These are phyloP conservation scores for Cercospora brassicicola DNA, from an alignment of 2,329 filamentous ascomycete genomes.

Conservation along the genomic window DNA sequence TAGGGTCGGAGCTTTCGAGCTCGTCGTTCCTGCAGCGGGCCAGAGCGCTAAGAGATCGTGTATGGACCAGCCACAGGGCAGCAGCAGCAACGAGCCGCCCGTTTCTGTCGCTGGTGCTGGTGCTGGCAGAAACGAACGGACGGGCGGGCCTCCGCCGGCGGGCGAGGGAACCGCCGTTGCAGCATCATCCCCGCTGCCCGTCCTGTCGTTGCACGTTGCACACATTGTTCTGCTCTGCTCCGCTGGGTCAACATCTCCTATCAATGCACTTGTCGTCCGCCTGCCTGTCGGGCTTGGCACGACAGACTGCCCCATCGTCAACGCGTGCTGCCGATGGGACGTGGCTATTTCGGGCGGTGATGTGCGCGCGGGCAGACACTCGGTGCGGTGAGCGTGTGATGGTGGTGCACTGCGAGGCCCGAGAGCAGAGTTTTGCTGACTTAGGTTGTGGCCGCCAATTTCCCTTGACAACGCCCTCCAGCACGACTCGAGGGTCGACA, in stretches of 20 bases:
- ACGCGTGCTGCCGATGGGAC: neutral
- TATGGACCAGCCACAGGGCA: neutral
- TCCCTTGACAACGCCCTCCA: neutral
- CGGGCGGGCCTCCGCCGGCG: neutral
- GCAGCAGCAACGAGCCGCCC: slow-evolving; percentile 4
- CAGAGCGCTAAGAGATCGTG: slow-evolving; percentile 8
- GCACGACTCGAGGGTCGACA: neutral
- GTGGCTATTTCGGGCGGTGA: neutral
- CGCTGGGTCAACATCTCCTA: neutral
- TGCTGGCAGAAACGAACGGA: neutral
- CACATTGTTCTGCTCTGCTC: slow-evolving; percentile 2
- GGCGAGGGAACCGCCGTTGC: neutral
- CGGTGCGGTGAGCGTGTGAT: neutral
- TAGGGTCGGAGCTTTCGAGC: neutral
- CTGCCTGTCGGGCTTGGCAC: neutral
- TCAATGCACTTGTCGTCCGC: slow-evolving; percentile 3
- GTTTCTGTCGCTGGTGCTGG: neutral
- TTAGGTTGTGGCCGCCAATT: neutral
- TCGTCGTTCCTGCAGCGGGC: slow-evolving; percentile 20
- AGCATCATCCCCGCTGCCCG: slow-evolving; percentile 7
- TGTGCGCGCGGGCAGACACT: neutral
- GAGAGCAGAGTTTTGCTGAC: slow-evolving; percentile 3
- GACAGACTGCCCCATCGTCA: neutral
- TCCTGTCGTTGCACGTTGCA: slow-evolving; percentile 1
- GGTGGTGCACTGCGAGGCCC: neutral